Evolutionary conservation across 106 monocot genomes (phyloP), one percentile per base, ranked within the genome.

Genomic region (Cymbidium sinense): DNA sequence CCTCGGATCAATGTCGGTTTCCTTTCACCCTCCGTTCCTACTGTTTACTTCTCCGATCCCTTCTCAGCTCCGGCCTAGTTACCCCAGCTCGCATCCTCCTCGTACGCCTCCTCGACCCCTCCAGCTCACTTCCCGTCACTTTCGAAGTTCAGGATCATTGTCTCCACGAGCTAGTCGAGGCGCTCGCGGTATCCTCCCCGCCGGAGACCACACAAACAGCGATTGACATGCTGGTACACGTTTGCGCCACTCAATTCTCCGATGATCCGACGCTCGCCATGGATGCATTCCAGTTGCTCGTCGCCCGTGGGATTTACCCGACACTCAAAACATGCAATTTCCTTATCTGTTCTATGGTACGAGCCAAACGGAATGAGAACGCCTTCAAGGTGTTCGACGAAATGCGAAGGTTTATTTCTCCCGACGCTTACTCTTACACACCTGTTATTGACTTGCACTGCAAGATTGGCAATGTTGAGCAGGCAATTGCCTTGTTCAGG

Each of bases 351-450:
- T 67, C 50, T 2, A 50, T 96, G 10, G 83, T 64, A 0, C 78
- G 84, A 50, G 23, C 62, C 8, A 75, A 77, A 4, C 54, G 76
- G 21, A 58, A 61, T 18, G 76, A 69, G 0, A 74, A 74, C 21
- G 89, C 88, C 3, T 52, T 34, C n/a, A 17, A 34, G 61, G 86
- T 96, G 86, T 89, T 96, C 50, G 82, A 90, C 23, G 77, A 72
- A 86, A 96, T 96, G 93, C 86, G 73, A 9, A 76, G 71, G 52
- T 82, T 61, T 75, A 84, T 88, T 18, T 43, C 52, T 11, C 86
- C 82, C 2, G 75, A 96, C 67, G 87, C 70, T 13, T 94, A 82
- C 78, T 89, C 93, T 18, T 96, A 91, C 50, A 87, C 91, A 1
- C 83, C 86, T 8, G 33, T 91, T 54, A 87, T 96, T 41, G 83